Conservation (phyloP, 1,139 yeast species). For the Hansenula anomala region DNA sequence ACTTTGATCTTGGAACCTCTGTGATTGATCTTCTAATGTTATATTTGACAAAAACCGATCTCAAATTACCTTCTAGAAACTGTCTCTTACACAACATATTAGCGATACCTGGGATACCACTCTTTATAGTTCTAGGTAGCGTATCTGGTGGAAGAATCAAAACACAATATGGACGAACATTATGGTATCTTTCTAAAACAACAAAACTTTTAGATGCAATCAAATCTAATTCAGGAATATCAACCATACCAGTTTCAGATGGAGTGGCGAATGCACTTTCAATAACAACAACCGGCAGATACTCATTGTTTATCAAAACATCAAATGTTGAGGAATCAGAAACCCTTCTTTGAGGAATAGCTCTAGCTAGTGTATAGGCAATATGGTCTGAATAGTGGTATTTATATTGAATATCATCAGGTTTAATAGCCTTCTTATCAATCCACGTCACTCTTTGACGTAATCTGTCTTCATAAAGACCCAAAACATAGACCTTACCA, state of each 20-base stretch:
- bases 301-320: slow-evolving; percentile 76
- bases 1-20: slow-evolving; percentile 74
- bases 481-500: slow-evolving; percentile 85
- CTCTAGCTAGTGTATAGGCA: slow-evolving; percentile 66
- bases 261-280: slow-evolving; percentile 71
- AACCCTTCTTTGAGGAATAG: slow-evolving; percentile 60
- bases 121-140: slow-evolving; percentile 75
- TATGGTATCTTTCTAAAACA: slow-evolving; percentile 63
- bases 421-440: slow-evolving; percentile 38
- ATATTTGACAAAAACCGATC: slow-evolving; percentile 79
- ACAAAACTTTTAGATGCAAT: slow-evolving; percentile 74
- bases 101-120: slow-evolving; percentile 89
- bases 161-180: slow-evolving; percentile 76
- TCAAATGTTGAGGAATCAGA: slow-evolving; percentile 93
- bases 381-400: slow-evolving; percentile 84
- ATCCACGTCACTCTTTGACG: slow-evolving; percentile 70
- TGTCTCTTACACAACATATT: slow-evolving; percentile 85
- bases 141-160: slow-evolving; percentile 77
- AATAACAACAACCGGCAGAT: slow-evolving; percentile 79
- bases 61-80: slow-evolving; percentile 71
- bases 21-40: slow-evolving; percentile 63
- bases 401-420: slow-evolving; percentile 29
- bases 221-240: slow-evolving; percentile 59
- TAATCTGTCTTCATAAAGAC: slow-evolving; percentile 87
- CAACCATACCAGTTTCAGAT: slow-evolving; percentile 32